Base-by-base conservation (phyloP, 441 rosid species). In the Croton setiger region DNA sequence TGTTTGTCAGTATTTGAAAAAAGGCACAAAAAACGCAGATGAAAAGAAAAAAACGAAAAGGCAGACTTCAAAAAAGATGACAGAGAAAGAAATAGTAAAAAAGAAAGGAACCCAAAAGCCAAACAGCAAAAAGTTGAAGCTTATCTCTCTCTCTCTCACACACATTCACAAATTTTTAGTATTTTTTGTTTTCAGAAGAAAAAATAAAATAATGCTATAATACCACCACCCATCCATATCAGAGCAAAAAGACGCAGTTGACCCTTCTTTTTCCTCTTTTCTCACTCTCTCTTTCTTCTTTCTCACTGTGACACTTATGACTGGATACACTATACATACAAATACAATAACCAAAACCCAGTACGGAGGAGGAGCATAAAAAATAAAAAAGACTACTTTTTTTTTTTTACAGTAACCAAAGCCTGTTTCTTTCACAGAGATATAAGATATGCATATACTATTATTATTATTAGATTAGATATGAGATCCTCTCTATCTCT, bases 1-100 rank as follows among this genome's bases (percentile, higher is more conserved):
- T 67, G 65, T 68, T 79, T 80, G 93, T 81, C 86, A 60, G 80
- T 63, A 49, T 76, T n/a, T 77, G 15, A 57, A 80, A 61, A 47
- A 55, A 6, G 36, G 41, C 41, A 9, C 39, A 35, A 70, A 58
- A 57, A 63, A 14, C 58, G 63, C 69, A 70, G 20, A 49, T 57
- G 37, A 79, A 52, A n/a, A 49, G 12, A 41, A 37, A 69, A 56
- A 55, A 61, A 13, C 56, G 64, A 79, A n/a, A 54, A 45, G 36
- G 66, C 10, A 69, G 31, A 27, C 31, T 49, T 44, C 41, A 7
- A 18, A 68, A 66, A 75, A 5, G 67, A 17, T 35, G 64, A 27
- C 61, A 67, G 17, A 44, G 74, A 20, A 20, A 52, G 11, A 49
- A 5, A 49, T 4, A 48, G 15, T 3, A 49, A 43, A 79, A 69